These are phyloP conservation scores for Paramecium octaurelia DNA, from an alignment of 73 alveolate species.

Conservation along the genomic window DNA sequence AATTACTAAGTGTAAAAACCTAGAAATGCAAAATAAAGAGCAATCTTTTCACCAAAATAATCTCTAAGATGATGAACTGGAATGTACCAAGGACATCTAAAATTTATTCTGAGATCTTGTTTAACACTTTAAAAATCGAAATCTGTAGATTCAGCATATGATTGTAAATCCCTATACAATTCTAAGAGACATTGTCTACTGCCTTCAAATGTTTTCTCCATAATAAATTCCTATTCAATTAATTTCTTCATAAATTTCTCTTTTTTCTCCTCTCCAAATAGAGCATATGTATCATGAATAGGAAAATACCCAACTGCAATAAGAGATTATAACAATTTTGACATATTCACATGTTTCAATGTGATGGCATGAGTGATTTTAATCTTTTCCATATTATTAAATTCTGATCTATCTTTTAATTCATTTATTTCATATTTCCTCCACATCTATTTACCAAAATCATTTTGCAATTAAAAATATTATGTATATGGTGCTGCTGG, in stretches of 20 bases:
- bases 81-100: slow-evolving; percentile 43
- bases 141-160: slow-evolving; percentile 53
- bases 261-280: slow-evolving; percentile 28
- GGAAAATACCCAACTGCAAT: slow-evolving; percentile 34
- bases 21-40: slow-evolving; percentile 42
- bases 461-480: slow-evolving; percentile 14
- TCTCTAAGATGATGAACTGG: slow-evolving; percentile 49
- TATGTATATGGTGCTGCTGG: slow-evolving; percentile 53
- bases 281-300: slow-evolving; percentile 47
- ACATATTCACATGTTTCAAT: not conserved
- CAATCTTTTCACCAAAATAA: slow-evolving; percentile 56
- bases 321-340: not conserved
- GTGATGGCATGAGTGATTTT: slow-evolving; percentile 40
- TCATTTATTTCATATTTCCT: slow-evolving; percentile 61
- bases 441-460: slow-evolving; percentile 47
- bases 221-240: not conserved
- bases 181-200: slow-evolving; percentile 4
- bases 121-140: slow-evolving; percentile 47
- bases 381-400: slow-evolving; percentile 52
- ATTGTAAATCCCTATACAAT: not conserved
- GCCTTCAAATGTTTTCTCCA: not conserved
- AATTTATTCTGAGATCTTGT: not conserved
- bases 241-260: slow-evolving; percentile 1
- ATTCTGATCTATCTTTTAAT: slow-evolving; percentile 49
- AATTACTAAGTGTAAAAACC: slow-evolving; percentile 13